phyloP scores from a whole-genome alignment of 2,329 filamentous ascomycete species.

The Botrytis medusae region DNA sequence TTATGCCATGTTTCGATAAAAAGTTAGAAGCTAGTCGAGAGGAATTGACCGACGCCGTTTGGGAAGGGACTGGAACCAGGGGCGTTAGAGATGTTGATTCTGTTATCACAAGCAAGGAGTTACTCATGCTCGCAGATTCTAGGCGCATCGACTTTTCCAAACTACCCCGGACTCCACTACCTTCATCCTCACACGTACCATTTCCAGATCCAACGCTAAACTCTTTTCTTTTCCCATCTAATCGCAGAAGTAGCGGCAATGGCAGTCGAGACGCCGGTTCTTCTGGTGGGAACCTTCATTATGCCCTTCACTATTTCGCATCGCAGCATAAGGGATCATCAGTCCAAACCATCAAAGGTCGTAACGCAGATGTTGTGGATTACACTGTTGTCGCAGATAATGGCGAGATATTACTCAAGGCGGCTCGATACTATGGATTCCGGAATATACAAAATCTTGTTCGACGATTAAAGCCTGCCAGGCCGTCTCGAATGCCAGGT shows the following conservation, averaged over 20 bases:
- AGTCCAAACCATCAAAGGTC: constrained; percentile 70
- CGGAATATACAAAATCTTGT: constrained; percentile 98
- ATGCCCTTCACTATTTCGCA: constrained; percentile 75
- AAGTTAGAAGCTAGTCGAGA: constrained; percentile 94
- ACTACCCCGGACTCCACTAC: constrained; percentile 60
- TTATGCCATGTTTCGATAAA: constrained; percentile 99
- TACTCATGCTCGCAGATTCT: constrained; percentile 83
- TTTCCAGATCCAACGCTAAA: constrained; percentile 75
- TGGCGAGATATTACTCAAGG: constrained; percentile 66
- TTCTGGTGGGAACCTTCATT: constrained; percentile 85
- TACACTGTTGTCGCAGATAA: constrained; percentile 64
- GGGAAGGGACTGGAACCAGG: constrained; percentile 55
- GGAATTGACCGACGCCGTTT: constrained; percentile 81
- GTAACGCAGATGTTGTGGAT: constrained; percentile 89
- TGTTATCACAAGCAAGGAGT: constrained; percentile 94
- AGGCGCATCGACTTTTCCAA: constrained; percentile 74
- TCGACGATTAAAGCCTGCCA: constrained; percentile 80
- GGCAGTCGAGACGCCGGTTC: constrained; percentile 63
- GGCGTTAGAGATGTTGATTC: constrained; percentile 89
- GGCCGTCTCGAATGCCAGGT: constrained; percentile 75
- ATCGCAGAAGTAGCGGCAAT: constrained; percentile 43
- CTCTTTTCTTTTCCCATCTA: constrained; percentile 70
- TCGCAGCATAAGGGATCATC: constrained; percentile 68
- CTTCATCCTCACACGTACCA: constrained; percentile 46
- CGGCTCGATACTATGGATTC: constrained; percentile 94